A percentile compares a stretch with the other conserved stretches of the same genome.
Conservation (phyloP, 768 basidiomycete species). For the Lyophyllum decastes region DNA sequence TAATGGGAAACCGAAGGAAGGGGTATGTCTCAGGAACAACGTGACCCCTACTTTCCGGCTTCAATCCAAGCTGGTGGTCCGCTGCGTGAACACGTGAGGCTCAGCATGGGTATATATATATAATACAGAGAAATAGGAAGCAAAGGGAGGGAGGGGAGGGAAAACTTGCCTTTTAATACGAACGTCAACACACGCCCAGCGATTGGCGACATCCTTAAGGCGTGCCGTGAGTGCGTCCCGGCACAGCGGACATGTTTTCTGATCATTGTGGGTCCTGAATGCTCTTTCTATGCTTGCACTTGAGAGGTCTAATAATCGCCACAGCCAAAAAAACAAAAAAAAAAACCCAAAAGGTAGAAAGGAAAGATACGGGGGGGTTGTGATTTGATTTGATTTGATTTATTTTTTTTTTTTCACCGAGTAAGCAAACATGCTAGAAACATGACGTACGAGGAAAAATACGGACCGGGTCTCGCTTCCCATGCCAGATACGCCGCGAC, state of each 20-base stretch:
- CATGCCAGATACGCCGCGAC: conserved; percentile 36
- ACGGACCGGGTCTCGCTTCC: conserved; percentile 35
- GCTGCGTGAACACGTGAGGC: too few species aligned
- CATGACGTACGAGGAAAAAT: background rate
- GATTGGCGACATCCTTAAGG: background rate
- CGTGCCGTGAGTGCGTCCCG: background rate
- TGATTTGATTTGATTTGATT: background rate
- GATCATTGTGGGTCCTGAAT: background rate
- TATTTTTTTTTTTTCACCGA: too few species aligned
- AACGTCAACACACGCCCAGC: background rate
- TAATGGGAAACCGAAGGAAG: too few species aligned
- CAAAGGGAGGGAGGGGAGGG: too few species aligned
- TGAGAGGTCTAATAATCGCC: conserved; percentile 22
- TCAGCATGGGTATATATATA: too few species aligned
- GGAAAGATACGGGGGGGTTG: too few species aligned
- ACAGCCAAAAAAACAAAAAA: background rate
- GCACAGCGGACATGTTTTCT: background rate
- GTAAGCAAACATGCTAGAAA: background rate
- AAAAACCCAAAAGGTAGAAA: background rate
- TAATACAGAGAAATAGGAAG: background rate
- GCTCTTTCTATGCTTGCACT: conserved; percentile 15
- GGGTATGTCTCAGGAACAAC: too few species aligned
- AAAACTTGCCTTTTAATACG: too few species aligned
- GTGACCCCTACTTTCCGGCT: too few species aligned
- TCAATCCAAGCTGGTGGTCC: too few species aligned